Evolutionary conservation across 768 basidiomycete genomes (phyloP).

Genomic region (Lyophyllum semitale): DNA sequence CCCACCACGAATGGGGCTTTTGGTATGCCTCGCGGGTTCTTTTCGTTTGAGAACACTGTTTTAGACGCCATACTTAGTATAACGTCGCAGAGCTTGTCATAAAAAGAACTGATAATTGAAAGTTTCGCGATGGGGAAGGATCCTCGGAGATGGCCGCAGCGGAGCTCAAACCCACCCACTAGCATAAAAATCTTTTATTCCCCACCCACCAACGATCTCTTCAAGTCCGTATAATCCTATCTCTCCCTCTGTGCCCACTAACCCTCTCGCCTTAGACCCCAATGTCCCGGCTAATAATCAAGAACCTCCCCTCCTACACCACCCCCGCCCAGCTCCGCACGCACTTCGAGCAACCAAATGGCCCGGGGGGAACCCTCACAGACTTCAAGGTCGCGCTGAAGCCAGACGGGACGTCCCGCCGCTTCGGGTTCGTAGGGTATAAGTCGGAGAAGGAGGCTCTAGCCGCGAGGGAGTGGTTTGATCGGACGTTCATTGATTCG

Average conservation of each 20-base stretch:
- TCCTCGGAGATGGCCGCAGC: constrained; percentile 26
- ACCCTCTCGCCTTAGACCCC: not conserved
- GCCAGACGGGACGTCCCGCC: constrained; percentile 74
- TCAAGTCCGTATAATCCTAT: constrained; percentile 22
- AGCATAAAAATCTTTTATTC: constrained; percentile 23
- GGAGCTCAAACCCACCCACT: constrained; percentile 15
- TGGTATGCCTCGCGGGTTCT: constrained; percentile 92
- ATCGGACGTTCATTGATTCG: constrained; percentile 82
- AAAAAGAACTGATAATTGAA: not conserved
- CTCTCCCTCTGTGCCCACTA: not conserved
- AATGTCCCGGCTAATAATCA: constrained; percentile 86
- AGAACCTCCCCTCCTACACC: constrained; percentile 74
- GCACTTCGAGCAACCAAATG: constrained; percentile 65
- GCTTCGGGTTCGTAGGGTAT: constrained; percentile 94
- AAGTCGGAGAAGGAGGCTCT: constrained; percentile 76
- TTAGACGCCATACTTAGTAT: constrained; percentile 14
- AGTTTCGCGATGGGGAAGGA: not conserved
- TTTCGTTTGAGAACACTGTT: constrained; percentile 28
- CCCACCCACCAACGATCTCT: constrained; percentile 11
- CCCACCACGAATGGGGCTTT: constrained; percentile 90
- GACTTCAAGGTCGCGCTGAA: constrained; percentile 84
- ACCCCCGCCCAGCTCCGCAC: constrained; percentile 64
- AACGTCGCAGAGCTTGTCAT: not conserved
- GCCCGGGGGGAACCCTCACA: constrained; percentile 73
- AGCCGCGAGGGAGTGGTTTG: constrained; percentile 80